Base-by-base conservation (phyloP, 768 basidiomycete genomes). In the Rhizopogon rudus region DNA sequence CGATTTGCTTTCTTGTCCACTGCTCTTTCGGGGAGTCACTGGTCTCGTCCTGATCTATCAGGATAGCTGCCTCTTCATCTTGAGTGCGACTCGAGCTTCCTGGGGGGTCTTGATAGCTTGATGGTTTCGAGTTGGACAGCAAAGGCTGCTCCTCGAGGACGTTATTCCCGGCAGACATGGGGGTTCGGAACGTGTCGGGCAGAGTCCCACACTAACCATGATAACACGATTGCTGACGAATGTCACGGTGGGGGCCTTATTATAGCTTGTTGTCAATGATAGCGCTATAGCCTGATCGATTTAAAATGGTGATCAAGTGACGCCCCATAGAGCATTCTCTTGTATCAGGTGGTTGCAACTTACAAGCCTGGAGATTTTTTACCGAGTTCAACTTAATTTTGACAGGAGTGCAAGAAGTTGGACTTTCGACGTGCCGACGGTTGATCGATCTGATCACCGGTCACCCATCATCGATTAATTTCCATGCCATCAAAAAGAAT, bases 91-190 rank as follows among this genome's bases (percentile, higher is more conserved):
- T 22, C 9, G 7, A 46, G 31, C 31, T 35, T 6, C 33, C 22
- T 8, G 5, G 9, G 55, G n/a, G 16, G 6, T 55, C 59, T 10
- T 52, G 57, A 44, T 71, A 65, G 4, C 49, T 56, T 35, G 57
- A 50, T 8, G 55, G 59, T 40, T 57, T 60, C 10, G 63, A 51
- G 40, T 55, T 33, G 17, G 54, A n/a, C 44, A 69, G 53, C 9
- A 69, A 52, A 52, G 68, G 68, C 39, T 69, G 55, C 43, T 57
- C 60, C 10, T 58, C 42, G 51, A 65, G 61, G 33, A 57, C 52
- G 50, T 57, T 51, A 22, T 48, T 40, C 22, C 43, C 44, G 1
- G 56, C 22, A 41, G 66, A 67, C 67, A 67, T 68, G 63, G 39
- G 12, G 35, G 3, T 29, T 43, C 51, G 51, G 42, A 57, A 66